Evolutionary conservation across 306 rosid genomes (phyloP).

Genomic region (Myrica gale): DNA sequence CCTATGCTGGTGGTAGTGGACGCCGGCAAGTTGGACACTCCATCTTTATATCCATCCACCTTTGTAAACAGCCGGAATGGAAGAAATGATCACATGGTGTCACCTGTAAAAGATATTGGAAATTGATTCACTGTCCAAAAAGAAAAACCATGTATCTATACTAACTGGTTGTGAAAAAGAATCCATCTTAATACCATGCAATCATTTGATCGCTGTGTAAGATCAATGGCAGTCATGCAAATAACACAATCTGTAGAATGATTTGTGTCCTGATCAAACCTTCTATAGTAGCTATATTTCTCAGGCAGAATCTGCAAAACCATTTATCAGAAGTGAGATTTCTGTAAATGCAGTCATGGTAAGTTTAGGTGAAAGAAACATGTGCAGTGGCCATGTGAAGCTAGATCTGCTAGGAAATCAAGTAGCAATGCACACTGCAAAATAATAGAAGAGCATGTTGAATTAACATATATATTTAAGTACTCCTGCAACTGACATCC

Average conservation of each 20-base stretch:
- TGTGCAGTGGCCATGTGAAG: neutral
- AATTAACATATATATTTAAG: neutral
- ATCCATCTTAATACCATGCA: slow-evolving; percentile 67
- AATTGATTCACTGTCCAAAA: slow-evolving; percentile 20
- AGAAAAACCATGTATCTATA: slow-evolving; percentile 15
- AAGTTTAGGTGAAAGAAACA: slow-evolving; percentile 16
- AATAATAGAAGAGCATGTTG: neutral
- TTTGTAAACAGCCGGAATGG: slow-evolving; percentile 94
- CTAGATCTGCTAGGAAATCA: slow-evolving; percentile 5
- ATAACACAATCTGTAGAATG: slow-evolving; percentile 83
- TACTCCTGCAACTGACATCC: neutral
- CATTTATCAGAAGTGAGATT: slow-evolving; percentile 25
- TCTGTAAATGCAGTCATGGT: slow-evolving; percentile 11
- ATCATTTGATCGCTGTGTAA: slow-evolving; percentile 62
- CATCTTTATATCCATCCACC: slow-evolving; percentile 99
- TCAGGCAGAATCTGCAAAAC: slow-evolving; percentile 83
- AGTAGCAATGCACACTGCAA: slow-evolving; percentile 4
- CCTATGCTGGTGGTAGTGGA: slow-evolving; percentile 76
- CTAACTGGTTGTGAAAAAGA: neutral
- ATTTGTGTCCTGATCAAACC: slow-evolving; percentile 59
- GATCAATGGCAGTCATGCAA: slow-evolving; percentile 87
- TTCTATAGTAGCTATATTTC: slow-evolving; percentile 82
- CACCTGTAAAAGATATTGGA: slow-evolving; percentile 49
- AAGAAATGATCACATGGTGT: slow-evolving; percentile 99
- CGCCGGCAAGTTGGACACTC: slow-evolving; percentile 99